Conservation (phyloP, 2,329 filamentous ascomycete species). For the Colletotrichum liriopes region DNA sequence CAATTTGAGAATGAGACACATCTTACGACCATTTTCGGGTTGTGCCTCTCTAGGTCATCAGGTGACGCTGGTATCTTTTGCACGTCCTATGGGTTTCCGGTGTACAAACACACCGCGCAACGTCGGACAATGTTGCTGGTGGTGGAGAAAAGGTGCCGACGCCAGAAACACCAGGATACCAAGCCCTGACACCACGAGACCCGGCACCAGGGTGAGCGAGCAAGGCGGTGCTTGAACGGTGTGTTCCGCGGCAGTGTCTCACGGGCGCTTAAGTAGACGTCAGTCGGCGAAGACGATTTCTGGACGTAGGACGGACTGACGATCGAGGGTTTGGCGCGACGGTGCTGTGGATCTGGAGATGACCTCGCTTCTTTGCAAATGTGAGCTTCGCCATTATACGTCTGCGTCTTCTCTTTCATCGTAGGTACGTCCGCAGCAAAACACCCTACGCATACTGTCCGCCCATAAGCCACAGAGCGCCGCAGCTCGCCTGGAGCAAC, state of each 20-base stretch:
- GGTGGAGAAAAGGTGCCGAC: conserved; percentile 2
- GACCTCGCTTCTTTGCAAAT: background rate
- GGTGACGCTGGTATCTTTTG: background rate
- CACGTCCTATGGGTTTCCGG: background rate
- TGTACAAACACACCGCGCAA: conserved; percentile 18
- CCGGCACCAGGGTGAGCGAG: conserved; percentile 38
- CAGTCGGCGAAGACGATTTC: conserved; percentile 19
- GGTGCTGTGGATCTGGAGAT: background rate
- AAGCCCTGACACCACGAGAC: conserved; percentile 19
- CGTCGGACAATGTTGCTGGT: conserved; percentile 19
- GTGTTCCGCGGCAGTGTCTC: conserved; percentile 24
- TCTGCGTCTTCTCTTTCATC: background rate
- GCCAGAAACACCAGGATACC: background rate
- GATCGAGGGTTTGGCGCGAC: background rate
- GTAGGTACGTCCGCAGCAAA: too few relatives aligned
- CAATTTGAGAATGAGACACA: conserved; percentile 19
- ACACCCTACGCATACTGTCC: conserved; percentile 26
- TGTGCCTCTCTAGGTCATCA: conserved; percentile 10
- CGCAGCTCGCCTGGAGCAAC: conserved; percentile 50
- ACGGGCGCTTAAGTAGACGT: conserved; percentile 42
- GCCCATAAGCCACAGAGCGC: conserved; percentile 47
- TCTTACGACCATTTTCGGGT: background rate
- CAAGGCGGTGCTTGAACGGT: conserved; percentile 27
- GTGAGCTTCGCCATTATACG: background rate
- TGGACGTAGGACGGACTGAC: background rate